Evolutionary conservation across 306 rosid genomes (phyloP).

Genomic region (Arachis stenosperma): DNA sequence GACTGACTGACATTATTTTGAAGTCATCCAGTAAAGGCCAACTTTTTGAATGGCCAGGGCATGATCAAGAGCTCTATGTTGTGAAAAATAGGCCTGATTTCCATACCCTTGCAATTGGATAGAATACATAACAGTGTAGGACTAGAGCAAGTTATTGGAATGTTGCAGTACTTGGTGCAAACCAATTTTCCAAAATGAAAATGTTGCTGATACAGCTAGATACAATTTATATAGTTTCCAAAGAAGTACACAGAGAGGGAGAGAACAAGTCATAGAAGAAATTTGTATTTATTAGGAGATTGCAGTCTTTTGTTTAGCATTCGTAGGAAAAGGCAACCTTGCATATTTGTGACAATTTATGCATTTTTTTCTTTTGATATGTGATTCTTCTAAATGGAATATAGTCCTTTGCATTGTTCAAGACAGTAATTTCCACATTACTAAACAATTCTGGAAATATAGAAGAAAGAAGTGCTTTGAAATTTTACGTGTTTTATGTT

Average conservation of each 20-base stretch:
- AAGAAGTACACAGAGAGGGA: conserved; percentile 24
- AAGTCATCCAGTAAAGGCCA: conserved; percentile 8
- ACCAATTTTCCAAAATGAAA: conserved; percentile 12
- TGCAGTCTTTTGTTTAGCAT: conserved; percentile 14
- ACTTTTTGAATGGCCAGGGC: conserved; percentile 14
- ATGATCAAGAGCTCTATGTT: conserved; percentile 29
- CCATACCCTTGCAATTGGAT: conserved; percentile 1
- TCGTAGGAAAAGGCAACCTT: conserved; percentile 21
- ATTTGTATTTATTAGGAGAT: conserved; percentile 18
- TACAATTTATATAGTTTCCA: conserved; percentile 17
- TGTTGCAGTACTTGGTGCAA: conserved; percentile 23
- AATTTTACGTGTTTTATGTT: too few species aligned
- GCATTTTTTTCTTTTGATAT: not conserved
- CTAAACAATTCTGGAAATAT: too few species aligned
- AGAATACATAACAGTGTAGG: conserved; percentile 24
- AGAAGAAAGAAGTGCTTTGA: not conserved
- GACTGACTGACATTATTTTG: conserved; percentile 44
- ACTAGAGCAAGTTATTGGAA: conserved; percentile 2
- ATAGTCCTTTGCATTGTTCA: not conserved
- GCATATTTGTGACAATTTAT: not conserved
- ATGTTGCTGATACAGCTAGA: conserved; percentile 17
- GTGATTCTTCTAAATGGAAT: not conserved
- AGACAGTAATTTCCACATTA: not conserved
- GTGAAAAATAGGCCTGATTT: not conserved
- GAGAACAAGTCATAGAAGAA: conserved; percentile 5